Percentiles rank a stretch among this genome's conserved stretches.
phyloP scores from a whole-genome alignment of 2,329 filamentous ascomycete species.

The Albophoma yamanashiensis region DNA sequence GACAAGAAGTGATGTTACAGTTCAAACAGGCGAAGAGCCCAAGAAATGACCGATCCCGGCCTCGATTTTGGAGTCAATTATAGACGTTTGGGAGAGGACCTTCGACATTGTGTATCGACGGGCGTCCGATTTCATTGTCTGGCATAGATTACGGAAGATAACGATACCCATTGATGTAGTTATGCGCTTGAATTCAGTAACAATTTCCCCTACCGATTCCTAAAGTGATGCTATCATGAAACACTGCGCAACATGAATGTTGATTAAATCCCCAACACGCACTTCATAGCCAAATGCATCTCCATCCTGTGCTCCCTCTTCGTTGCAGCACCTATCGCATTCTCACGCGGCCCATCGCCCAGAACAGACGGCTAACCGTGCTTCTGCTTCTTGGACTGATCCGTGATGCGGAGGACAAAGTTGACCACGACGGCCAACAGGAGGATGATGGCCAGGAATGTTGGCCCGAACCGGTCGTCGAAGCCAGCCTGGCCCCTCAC shows the following conservation, averaged over 20 bases:
- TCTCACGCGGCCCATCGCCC: not conserved
- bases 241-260: not conserved
- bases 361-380: constrained; percentile 6
- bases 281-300: no score
- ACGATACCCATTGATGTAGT: not conserved
- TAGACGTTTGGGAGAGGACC: not conserved
- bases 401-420: constrained; percentile 68
- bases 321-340: not conserved
- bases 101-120: not conserved
- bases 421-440: constrained; percentile 89
- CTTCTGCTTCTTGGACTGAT: constrained; percentile 28
- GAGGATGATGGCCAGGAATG: constrained; percentile 76
- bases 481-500: constrained; percentile 89
- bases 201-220: not conserved
- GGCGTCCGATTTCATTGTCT: not conserved
- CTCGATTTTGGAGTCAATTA: not conserved
- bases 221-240: not conserved
- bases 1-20: constrained; percentile 31
- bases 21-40: constrained; percentile 32
- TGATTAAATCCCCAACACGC: not conserved
- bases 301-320: not conserved
- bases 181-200: not conserved
- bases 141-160: not conserved
- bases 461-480: constrained; percentile 91
- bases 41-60: constrained; percentile 1